These are phyloP conservation scores for Jaltomata sinuosa DNA, from an alignment of 257 asterid species.

Conservation along the genomic window DNA sequence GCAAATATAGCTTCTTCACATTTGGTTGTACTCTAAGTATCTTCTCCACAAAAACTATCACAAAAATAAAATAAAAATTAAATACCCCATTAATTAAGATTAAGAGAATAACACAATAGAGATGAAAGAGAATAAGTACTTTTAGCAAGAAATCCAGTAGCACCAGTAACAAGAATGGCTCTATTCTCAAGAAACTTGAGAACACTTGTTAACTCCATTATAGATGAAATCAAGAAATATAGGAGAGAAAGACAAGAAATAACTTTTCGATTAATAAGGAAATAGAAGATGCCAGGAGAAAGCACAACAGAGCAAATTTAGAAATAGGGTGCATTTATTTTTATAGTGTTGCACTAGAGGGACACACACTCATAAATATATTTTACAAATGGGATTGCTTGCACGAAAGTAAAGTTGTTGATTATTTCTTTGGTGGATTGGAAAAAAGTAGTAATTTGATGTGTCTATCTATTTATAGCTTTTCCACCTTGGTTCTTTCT, in stretches of 20 bases:
- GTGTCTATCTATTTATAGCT: neutral
- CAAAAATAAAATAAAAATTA: rapidly evolving
- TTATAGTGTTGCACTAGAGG: neutral
- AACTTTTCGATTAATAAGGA: neutral
- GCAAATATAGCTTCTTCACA: slow-evolving; percentile 44
- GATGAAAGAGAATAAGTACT: too few species aligned
- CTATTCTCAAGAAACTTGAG: slow-evolving; percentile 39
- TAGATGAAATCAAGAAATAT: neutral
- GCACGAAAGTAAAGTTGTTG: neutral
- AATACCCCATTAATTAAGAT: neutral
- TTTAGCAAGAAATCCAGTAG: slow-evolving; percentile 49
- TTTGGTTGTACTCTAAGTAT: slow-evolving; percentile 60
- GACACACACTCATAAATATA: neutral
- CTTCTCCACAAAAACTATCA: slow-evolving; percentile 41
- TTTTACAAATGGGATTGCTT: neutral
- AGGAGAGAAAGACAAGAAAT: neutral
- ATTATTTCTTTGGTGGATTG: neutral
- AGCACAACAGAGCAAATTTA: neutral
- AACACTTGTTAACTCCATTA: slow-evolving; percentile 37
- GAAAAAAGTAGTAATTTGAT: neutral
- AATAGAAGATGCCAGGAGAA: neutral
- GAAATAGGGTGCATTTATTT: neutral
- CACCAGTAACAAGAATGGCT: slow-evolving; percentile 42
- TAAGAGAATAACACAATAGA: too few species aligned
- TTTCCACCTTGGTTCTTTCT: neutral